Evolutionary conservation across 352 stramenopile genomes (phyloP).

Genomic region (Aphanomyces stellatus): DNA sequence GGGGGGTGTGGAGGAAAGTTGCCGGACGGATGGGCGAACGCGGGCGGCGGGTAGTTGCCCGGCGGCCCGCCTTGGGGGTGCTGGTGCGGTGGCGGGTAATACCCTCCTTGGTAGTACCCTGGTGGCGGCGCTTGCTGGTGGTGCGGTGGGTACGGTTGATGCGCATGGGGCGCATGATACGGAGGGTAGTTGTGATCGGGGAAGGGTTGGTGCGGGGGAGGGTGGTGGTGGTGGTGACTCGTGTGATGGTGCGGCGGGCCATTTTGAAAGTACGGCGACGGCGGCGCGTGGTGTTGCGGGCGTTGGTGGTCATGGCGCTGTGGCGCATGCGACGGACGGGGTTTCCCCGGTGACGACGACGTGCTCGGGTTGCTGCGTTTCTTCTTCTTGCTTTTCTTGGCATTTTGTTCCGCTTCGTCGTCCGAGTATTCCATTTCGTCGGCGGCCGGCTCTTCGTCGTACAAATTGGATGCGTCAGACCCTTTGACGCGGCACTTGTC

Average conservation of each 20-base stretch:
- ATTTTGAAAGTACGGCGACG: neutral
- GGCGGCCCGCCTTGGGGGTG: neutral
- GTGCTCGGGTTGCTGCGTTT: slow-evolving; percentile 30
- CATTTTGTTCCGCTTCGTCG: slow-evolving; percentile 65
- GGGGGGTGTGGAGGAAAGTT: neutral
- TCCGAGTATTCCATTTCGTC: slow-evolving; percentile 74
- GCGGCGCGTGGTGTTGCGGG: neutral
- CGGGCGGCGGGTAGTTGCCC: neutral
- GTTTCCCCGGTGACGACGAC: neutral
- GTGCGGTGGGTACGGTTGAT: slow-evolving; percentile 19
- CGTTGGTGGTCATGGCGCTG: neutral
- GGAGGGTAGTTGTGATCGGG: slow-evolving; percentile 5
- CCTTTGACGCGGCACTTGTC: slow-evolving; percentile 74
- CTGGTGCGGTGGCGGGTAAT: slow-evolving; percentile 20
- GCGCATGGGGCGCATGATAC: slow-evolving; percentile 15
- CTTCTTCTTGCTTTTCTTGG: slow-evolving; percentile 63
- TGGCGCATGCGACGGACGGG: slow-evolving; percentile 6
- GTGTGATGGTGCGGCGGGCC: neutral
- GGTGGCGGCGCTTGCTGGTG: slow-evolving; percentile 19
- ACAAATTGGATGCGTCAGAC: slow-evolving; percentile 80
- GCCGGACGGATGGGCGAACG: neutral
- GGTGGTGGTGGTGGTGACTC: slow-evolving; percentile 19
- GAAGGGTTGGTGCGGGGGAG: neutral
- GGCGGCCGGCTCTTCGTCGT: slow-evolving; percentile 55
- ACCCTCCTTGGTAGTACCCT: slow-evolving; percentile 18